Conservation (phyloP, 2,329 filamentous ascomycete genomes). For the Zasmidium cellare region DNA sequence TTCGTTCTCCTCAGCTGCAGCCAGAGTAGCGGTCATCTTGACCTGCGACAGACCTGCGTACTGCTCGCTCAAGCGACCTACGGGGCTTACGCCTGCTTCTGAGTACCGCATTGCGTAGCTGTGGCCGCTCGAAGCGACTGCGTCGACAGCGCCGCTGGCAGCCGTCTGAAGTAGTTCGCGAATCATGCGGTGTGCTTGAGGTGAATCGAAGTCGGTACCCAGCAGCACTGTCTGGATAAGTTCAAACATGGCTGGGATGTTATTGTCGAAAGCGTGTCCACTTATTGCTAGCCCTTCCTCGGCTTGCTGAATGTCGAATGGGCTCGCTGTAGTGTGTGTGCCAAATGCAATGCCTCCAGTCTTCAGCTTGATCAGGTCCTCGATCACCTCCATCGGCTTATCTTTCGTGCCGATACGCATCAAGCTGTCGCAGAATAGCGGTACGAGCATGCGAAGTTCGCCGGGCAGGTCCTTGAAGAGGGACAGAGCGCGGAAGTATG, state of each 20-base stretch:
- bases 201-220: conserved; percentile 86
- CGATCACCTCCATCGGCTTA: conserved; percentile 89
- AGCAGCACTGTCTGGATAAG: conserved; percentile 76
- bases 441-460: conserved; percentile 79
- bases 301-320: conserved; percentile 67
- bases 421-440: conserved; percentile 86
- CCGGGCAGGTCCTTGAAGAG: conserved; percentile 76
- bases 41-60: conserved; percentile 89
- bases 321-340: conserved; percentile 79
- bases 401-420: conserved; percentile 89
- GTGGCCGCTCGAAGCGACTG: conserved; percentile 88
- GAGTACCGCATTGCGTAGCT: conserved; percentile 81
- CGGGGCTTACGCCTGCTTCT: conserved; percentile 72
- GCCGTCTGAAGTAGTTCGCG: conserved; percentile 82
- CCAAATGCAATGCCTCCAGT: conserved; percentile 86
- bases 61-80: conserved; percentile 75
- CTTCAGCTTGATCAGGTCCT: conserved; percentile 93
- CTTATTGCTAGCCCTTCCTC: conserved; percentile 81
- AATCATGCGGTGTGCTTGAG: conserved; percentile 78
- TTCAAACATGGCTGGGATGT: conserved; percentile 88
- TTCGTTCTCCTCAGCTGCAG: conserved; percentile 70
- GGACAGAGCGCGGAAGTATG: conserved; percentile 91
- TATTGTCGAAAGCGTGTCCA: conserved; percentile 85
- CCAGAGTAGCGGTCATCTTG: conserved; percentile 76
- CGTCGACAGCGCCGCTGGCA: conserved; percentile 86